A percentile compares a stretch with the other conserved stretches of the same genome.
Conservation (phyloP, 495 filamentous ascomycete species). For the Darksidea phi region DNA sequence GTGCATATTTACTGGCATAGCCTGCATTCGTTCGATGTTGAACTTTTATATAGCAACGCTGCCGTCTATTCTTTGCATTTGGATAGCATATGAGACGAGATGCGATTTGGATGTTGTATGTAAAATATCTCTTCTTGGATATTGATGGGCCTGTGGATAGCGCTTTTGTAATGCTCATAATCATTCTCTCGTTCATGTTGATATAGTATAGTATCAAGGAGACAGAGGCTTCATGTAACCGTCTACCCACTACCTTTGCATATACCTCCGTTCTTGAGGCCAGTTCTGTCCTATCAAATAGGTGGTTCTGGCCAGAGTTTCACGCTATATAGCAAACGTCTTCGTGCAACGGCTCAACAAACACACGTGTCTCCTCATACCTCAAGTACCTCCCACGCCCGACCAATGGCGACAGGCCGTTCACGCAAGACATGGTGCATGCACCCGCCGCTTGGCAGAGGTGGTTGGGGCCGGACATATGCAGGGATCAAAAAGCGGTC, state of each 20-base stretch:
- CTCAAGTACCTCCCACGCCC: slow-evolving; percentile 10
- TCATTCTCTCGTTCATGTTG: not conserved
- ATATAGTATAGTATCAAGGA: too few species aligned
- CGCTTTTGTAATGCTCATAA: slow-evolving; percentile 1
- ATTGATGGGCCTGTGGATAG: not conserved
- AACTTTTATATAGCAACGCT: not conserved
- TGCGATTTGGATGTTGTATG: not conserved
- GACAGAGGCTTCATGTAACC: too few species aligned
- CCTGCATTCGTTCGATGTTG: not conserved
- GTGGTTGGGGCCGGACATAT: not conserved
- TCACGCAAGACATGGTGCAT: slow-evolving; percentile 19
- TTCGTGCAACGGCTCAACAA: not conserved
- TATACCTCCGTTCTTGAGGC: too few species aligned
- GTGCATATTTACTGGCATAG: not conserved
- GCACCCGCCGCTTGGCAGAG: not conserved
- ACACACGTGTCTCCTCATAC: not conserved
- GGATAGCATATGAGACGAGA: too few species aligned
- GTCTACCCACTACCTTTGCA: too few species aligned
- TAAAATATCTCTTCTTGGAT: not conserved
- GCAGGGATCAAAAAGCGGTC: slow-evolving; percentile 26
- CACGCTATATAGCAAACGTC: not conserved
- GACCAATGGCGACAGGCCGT: not conserved
- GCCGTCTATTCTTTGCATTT: too few species aligned
- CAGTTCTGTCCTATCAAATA: too few species aligned
- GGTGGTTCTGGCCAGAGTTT: too few species aligned